A percentile compares a stretch with the other conserved stretches of the same genome.
Conservation (phyloP, 176 grass and related monocot species). For the Triticum turgidum region DNA sequence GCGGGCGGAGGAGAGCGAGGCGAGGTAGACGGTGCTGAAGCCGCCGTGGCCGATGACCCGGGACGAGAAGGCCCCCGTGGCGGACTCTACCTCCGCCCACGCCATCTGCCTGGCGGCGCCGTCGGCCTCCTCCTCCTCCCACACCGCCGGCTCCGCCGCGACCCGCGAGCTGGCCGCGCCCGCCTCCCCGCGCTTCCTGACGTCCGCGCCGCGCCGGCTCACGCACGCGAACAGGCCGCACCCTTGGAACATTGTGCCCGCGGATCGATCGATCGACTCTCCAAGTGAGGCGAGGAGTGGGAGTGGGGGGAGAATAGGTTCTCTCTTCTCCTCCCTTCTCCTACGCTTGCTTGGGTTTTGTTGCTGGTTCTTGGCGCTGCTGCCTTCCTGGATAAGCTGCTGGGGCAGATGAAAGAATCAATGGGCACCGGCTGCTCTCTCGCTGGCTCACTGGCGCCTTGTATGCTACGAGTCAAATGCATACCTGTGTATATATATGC, state of each 20-base stretch:
- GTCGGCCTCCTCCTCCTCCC: neutral
- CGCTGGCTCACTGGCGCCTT: slow-evolving; percentile 36
- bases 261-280: neutral
- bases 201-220: slow-evolving; percentile 31
- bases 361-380: slow-evolving; percentile 35
- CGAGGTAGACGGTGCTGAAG: slow-evolving; percentile 85
- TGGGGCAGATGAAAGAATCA: neutral
- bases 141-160: slow-evolving; percentile 43
- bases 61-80: slow-evolving; percentile 60
- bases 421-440: neutral
- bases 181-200: slow-evolving; percentile 33
- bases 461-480: slow-evolving; percentile 51
- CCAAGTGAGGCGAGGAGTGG: slow-evolving; percentile 22
- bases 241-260: slow-evolving; percentile 45
- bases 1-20: slow-evolving; percentile 34
- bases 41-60: slow-evolving; percentile 73
- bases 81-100: slow-evolving; percentile 69
- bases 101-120: slow-evolving; percentile 32
- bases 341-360: neutral
- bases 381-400: slow-evolving; percentile 37
- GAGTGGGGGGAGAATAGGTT: slow-evolving; percentile 27
- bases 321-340: neutral
- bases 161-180: slow-evolving; percentile 53
- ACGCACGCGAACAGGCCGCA: slow-evolving; percentile 48
- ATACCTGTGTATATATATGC: slow-evolving; percentile 29